Conservation (phyloP, 2,329 filamentous ascomycete species). For the Calonectria pseudoreteaudii region DNA sequence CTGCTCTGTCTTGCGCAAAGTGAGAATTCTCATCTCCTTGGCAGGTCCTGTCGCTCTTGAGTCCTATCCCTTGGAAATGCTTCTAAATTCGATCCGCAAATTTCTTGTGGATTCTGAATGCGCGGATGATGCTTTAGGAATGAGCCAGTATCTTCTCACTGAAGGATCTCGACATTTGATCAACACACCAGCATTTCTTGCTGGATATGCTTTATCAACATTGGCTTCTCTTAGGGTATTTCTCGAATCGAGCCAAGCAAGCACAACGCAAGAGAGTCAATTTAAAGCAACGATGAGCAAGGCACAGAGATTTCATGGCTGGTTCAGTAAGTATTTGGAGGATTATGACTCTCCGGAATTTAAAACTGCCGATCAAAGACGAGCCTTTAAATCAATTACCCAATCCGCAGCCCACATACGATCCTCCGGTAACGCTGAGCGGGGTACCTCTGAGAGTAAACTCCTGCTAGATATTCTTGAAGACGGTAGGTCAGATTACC, state of each 20-base stretch:
- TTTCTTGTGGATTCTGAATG: slow-evolving; percentile 88
- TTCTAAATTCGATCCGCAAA: slow-evolving; percentile 81
- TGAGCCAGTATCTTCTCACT: slow-evolving; percentile 85
- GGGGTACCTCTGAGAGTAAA: slow-evolving; percentile 79
- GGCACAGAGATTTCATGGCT: slow-evolving; percentile 79
- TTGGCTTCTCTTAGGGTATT: slow-evolving; percentile 84
- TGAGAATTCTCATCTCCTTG: slow-evolving; percentile 83
- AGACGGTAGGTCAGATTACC: slow-evolving; percentile 72
- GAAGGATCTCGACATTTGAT: slow-evolving; percentile 74
- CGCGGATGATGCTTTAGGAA: slow-evolving; percentile 88
- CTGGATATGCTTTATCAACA: slow-evolving; percentile 83
- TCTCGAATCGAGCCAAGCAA: slow-evolving; percentile 78
- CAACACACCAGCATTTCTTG: slow-evolving; percentile 78
- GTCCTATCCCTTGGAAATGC: slow-evolving; percentile 90
- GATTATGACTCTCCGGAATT: slow-evolving; percentile 69
- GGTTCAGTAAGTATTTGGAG: slow-evolving; percentile 79
- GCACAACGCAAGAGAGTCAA: slow-evolving; percentile 87
- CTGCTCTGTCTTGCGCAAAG: slow-evolving; percentile 86
- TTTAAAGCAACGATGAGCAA: slow-evolving; percentile 82
- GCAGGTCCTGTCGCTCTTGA: slow-evolving; percentile 78
- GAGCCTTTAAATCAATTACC: slow-evolving; percentile 75
- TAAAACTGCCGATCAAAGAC: slow-evolving; percentile 59
- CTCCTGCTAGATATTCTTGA: slow-evolving; percentile 83
- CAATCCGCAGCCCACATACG: slow-evolving; percentile 76
- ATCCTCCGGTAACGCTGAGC: slow-evolving; percentile 75